phyloP scores from a whole-genome alignment of 805 yeast genomes.

The Zygosaccharomyces bailii region DNA sequence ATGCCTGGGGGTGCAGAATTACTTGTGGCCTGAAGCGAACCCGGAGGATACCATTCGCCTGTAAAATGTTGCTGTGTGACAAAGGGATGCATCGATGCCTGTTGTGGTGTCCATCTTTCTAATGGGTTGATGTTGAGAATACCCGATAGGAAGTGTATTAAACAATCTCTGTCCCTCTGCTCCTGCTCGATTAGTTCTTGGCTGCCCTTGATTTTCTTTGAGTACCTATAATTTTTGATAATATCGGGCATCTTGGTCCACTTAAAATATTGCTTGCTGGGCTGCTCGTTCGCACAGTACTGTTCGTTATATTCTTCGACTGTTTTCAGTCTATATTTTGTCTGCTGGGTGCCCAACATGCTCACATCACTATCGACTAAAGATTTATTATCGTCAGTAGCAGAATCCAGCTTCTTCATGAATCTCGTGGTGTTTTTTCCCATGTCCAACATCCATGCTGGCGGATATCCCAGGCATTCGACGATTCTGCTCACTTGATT shows the following conservation, averaged over 20 bases:
- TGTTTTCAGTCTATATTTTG: constrained; percentile 42
- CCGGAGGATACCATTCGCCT: constrained; percentile 55
- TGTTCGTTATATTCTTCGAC: constrained; percentile 48
- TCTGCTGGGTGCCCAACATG: constrained; percentile 5
- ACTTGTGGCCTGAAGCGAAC: constrained; percentile 24
- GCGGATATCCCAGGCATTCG: constrained; percentile 81
- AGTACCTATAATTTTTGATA: constrained; percentile 68
- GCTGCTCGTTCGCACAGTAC: constrained; percentile 50
- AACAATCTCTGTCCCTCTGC: constrained; percentile 62
- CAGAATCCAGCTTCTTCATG: constrained; percentile 25
- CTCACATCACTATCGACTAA: constrained; percentile 2
- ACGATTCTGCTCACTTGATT: constrained; percentile 82
- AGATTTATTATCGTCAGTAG: constrained; percentile 13
- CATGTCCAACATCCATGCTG: constrained; percentile 94
- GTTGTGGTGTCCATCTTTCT: constrained; percentile 96
- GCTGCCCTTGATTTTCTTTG: constrained; percentile 47
- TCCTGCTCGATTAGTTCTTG: constrained; percentile 57
- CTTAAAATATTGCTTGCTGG: constrained; percentile 81
- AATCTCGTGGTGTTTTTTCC: constrained; percentile 79
- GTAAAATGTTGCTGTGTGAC: constrained; percentile 58
- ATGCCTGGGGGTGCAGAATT: constrained; percentile 8
- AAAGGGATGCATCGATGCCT: constrained; percentile 89
- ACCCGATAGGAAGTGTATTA: constrained; percentile 76
- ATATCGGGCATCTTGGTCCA: constrained; percentile 65
- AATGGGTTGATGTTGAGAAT: constrained; percentile 82